Conservation (phyloP, 805 yeast species). For the Suhomyces xylopsoci region DNA sequence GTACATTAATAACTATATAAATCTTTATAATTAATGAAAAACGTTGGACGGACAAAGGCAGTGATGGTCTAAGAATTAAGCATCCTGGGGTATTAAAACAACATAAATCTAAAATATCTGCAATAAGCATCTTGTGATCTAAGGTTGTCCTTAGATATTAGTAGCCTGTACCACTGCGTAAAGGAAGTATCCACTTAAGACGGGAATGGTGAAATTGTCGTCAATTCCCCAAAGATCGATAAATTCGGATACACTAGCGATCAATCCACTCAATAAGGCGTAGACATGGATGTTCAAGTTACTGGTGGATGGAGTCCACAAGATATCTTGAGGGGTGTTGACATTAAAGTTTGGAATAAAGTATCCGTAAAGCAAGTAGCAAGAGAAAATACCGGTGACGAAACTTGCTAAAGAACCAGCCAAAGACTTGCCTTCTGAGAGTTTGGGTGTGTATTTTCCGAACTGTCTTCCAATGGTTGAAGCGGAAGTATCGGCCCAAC, state of each 20-base stretch:
- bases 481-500: conserved; percentile 98
- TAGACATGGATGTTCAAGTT: conserved; percentile 49
- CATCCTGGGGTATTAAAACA: not conserved
- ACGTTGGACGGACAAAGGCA: not conserved
- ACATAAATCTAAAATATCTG: not conserved
- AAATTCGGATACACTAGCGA: conserved; percentile 86
- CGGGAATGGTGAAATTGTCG: conserved; percentile 94
- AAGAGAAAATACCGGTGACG: conserved; percentile 62
- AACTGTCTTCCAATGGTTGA: conserved; percentile 86
- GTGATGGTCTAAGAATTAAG: not conserved
- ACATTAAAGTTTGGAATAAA: conserved; percentile 64
- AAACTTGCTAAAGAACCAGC: conserved; percentile 93
- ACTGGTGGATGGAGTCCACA: conserved; percentile 66
- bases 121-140: not conserved
- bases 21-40: not conserved
- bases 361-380: conserved; percentile 67
- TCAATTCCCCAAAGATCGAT: conserved; percentile 74
- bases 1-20: not conserved
- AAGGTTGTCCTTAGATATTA: not conserved
- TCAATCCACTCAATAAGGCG: conserved; percentile 66
- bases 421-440: conserved; percentile 71
- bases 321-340: conserved; percentile 54
- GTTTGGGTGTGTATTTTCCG: conserved; percentile 80
- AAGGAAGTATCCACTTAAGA: conserved; percentile 68
- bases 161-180: conserved; percentile 40